A percentile compares a stretch with the other conserved stretches of the same genome.
These are phyloP conservation scores for Helminthosporium solani DNA, from an alignment of 2,329 filamentous ascomycete species.

Conservation along the genomic window DNA sequence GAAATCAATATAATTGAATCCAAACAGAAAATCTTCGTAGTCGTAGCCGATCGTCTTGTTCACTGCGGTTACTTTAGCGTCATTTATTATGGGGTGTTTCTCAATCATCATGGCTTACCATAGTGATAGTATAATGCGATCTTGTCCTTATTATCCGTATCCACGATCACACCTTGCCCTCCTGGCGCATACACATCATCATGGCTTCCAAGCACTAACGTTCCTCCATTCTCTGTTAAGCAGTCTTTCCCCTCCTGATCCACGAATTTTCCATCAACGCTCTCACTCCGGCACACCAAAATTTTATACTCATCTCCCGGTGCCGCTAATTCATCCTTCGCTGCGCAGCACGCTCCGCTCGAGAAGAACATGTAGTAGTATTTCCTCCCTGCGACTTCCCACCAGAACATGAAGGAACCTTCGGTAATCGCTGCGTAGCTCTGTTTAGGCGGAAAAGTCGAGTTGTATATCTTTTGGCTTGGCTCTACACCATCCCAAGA, in stretches of 20 bases:
- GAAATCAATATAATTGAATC: constrained; percentile 13
- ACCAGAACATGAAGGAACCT: constrained; percentile 55
- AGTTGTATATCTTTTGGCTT: constrained; percentile 7
- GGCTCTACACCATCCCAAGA: constrained; percentile 9
- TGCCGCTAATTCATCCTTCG: constrained; percentile 50
- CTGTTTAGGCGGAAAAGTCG: constrained; percentile 5
- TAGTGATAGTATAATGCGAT: constrained; percentile 25
- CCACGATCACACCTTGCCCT: constrained; percentile 17
- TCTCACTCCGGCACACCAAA: constrained; percentile 57
- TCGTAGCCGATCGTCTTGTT: constrained; percentile 7
- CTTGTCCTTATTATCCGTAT: constrained; percentile 6
- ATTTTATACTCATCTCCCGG: constrained; percentile 62
- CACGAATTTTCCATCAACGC: constrained; percentile 53
- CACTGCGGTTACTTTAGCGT: too few relatives aligned
- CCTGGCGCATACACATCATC: constrained; percentile 29
- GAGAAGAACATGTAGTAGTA: constrained; percentile 64
- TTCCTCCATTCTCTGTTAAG: constrained; percentile 58
- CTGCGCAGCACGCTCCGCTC: constrained; percentile 58
- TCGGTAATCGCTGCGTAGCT: constrained; percentile 43
- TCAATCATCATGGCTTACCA: constrained; percentile 10
- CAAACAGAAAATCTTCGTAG: constrained; percentile 11
- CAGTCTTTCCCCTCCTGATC: constrained; percentile 15
- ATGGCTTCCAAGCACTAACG: constrained; percentile 58
- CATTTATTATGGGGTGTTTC: too few relatives aligned
- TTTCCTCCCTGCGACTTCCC: constrained; percentile 31